phyloP scores from a whole-genome alignment of 495 filamentous ascomycete species.

The Neurospora terricola region DNA sequence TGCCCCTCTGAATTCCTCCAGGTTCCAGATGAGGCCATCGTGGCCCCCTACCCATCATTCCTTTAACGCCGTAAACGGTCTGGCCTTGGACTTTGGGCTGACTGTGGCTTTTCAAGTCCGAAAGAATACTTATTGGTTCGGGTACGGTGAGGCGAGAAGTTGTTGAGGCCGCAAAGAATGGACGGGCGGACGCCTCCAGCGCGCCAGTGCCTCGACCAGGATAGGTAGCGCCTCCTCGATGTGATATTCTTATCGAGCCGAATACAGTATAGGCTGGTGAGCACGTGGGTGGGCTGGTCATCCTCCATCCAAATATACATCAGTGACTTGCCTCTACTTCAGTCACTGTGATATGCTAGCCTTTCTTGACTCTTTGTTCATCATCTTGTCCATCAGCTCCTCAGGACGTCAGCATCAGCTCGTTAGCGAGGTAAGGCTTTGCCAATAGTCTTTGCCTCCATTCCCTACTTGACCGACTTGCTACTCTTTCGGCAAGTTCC shows the following conservation, averaged over 20 bases:
- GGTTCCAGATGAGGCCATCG: background rate
- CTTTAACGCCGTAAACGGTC: background rate
- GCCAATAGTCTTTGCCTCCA: background rate
- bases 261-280: background rate
- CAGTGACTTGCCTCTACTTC: background rate
- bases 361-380: background rate
- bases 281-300: background rate
- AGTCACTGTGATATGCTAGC: background rate
- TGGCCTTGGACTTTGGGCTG: background rate
- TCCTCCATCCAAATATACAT: background rate
- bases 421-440: background rate
- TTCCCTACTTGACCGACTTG: background rate
- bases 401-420: background rate
- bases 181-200: background rate
- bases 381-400: background rate
- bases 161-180: background rate
- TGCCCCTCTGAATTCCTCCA: background rate
- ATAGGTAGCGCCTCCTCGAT: background rate
- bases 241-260: background rate
- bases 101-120: background rate
- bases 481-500: background rate
- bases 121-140: background rate
- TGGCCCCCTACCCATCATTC: background rate
- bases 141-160: background rate
- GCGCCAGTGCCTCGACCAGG: background rate